These are phyloP conservation scores for Seiridium cupressi DNA, from an alignment of 2,329 filamentous ascomycete species.

Conservation along the genomic window DNA sequence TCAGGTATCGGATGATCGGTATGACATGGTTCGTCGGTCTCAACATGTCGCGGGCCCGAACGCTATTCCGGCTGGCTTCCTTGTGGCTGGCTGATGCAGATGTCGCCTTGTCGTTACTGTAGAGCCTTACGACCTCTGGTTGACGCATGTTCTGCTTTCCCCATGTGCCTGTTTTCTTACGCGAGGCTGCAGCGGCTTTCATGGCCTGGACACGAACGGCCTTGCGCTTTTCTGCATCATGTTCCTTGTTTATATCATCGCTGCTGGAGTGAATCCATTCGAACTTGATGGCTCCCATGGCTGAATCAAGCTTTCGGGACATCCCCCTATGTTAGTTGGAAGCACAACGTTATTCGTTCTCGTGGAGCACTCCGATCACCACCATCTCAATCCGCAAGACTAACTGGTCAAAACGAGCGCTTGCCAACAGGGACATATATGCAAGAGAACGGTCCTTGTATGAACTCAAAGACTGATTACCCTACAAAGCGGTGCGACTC, in stretches of 20 bases:
- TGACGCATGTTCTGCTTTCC: conserved; percentile 11
- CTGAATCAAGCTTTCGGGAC: neutral
- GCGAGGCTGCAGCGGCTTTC: conserved; percentile 8
- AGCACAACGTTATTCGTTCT: neutral
- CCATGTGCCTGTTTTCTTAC: conserved; percentile 8
- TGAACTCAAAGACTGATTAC: too few species aligned
- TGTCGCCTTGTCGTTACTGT: neutral
- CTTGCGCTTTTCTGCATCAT: neutral
- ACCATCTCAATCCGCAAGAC: neutral
- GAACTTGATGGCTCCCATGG: conserved; percentile 10
- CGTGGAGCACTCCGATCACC: neutral
- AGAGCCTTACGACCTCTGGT: neutral
- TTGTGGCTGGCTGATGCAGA: neutral
- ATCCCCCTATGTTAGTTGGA: neutral
- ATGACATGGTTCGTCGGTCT: neutral
- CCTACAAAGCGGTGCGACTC: too few species aligned
- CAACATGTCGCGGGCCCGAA: neutral
- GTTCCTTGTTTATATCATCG: neutral
- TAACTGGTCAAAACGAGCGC: neutral
- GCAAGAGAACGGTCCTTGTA: too few species aligned
- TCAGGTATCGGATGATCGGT: neutral
- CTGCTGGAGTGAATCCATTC: conserved; percentile 17
- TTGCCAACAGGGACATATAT: too few species aligned
- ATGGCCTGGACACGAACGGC: conserved; percentile 9
- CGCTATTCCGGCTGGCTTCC: neutral